Conservation (phyloP, 2,329 filamentous ascomycete species). For the Annulohypoxylon truncatum region DNA sequence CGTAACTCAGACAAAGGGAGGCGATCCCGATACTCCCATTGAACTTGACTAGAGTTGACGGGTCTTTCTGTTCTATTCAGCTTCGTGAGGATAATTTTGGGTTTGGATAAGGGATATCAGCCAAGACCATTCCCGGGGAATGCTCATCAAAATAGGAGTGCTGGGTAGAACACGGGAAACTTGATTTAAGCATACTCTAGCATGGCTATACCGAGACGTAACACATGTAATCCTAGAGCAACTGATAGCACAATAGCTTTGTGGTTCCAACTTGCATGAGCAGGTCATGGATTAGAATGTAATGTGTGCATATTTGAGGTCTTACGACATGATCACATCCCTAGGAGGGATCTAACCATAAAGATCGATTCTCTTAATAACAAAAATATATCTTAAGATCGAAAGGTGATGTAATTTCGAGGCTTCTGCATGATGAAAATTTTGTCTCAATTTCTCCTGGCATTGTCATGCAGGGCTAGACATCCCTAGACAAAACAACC, state of each 20-base stretch:
- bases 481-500: background rate
- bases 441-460: background rate
- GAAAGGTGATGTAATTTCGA: background rate
- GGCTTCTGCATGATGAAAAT: background rate
- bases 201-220: background rate
- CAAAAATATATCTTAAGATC: background rate
- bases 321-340: background rate
- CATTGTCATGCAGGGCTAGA: background rate
- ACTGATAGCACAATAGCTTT: background rate
- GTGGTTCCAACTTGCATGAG: background rate
- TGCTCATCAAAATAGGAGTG: background rate
- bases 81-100: background rate
- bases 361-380: background rate
- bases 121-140: too few relatives aligned
- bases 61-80: background rate
- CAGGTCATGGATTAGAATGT: background rate
- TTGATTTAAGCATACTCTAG: background rate
- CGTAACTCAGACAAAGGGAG: constrained; percentile 9
- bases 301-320: background rate
- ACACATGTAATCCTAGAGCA: background rate
- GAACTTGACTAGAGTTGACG: constrained; percentile 19
- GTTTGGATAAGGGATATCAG: background rate
- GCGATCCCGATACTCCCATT: constrained; percentile 15
- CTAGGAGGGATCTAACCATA: background rate
- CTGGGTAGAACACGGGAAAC: background rate